A percentile compares a stretch with the other conserved stretches of the same genome.
These are phyloP conservation scores for Oryza rufipogon DNA, from an alignment of 176 grass and related monocot species.

Conservation along the genomic window DNA sequence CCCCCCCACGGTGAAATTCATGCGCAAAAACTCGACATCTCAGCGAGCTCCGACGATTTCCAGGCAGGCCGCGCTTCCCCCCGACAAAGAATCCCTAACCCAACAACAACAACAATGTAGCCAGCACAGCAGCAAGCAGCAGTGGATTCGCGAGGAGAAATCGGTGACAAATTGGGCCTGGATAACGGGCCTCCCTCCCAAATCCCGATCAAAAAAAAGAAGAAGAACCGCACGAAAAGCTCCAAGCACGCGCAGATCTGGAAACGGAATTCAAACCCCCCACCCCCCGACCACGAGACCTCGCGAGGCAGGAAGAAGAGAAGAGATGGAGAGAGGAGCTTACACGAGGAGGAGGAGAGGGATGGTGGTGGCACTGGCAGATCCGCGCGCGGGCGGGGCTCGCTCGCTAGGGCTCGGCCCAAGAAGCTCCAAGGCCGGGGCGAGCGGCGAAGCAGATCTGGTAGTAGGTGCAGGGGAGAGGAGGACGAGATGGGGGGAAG, in stretches of 20 bases:
- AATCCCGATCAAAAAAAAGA: neutral
- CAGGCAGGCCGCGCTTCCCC: neutral
- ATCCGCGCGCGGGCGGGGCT: neutral
- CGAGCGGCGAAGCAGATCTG: slow-evolving; percentile 11
- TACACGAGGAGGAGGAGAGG: neutral
- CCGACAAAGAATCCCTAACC: neutral
- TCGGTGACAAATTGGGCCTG: neutral
- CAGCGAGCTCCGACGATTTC: neutral
- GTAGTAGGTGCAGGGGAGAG: no score
- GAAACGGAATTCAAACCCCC: neutral
- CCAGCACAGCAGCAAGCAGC: no score
- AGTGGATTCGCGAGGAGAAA: neutral
- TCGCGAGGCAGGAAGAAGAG: neutral
- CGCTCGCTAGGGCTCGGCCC: slow-evolving; percentile 34
- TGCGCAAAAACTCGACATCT: neutral
- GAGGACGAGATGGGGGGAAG: no score
- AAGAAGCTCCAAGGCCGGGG: slow-evolving; percentile 35
- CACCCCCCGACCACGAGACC: neutral
- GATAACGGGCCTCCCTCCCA: no score
- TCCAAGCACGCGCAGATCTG: neutral
- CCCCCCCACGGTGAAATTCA: neutral
- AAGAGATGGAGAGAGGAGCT: slow-evolving; percentile 4
- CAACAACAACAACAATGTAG: no score
- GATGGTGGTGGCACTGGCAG: neutral
- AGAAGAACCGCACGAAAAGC: neutral